Base-by-base conservation (phyloP, 345 rosid genomes). In the Stellera chamaejasme region DNA sequence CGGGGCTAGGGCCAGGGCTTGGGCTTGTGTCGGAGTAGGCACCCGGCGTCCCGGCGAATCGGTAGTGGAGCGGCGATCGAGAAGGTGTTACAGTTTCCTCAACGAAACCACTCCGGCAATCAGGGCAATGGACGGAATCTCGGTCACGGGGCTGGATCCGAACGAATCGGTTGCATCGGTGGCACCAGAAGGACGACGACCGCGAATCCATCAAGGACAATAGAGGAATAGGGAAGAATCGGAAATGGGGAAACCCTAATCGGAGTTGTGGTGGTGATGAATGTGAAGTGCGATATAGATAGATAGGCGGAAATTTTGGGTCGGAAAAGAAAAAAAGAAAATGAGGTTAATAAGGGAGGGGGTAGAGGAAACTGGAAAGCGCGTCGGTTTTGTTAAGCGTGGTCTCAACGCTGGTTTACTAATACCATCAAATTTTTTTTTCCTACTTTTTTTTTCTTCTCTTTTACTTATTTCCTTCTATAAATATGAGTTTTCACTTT, bases 141-240 rank as follows among this genome's bases (percentile, higher is more conserved):
- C 66, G 75, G 13, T 67, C 26, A 48, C 58, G 54, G 26, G 61
- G 52, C 72, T 72, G 60, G 43, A 71, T 15, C 64, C 66, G 50
- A 52, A 66, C 59, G 53, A 72, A 60, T 9, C 70, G 71, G 52
- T 67, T 75, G 70, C 90, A 84, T 55, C 82, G 69, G 67, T 84
- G 68, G 45, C 87, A 84, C 90, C 90, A 84, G 60, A 64, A 79
- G 9, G 84, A 73, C 4, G 72, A 71, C 59, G 69, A 66, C 13
- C 36, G 52, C 15, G 81, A 65, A 47, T 68, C 70, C 80, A 76
- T 76, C 13, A 15, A 55, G 32, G 42, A 15, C 5, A 41, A 19
- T 19, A 42, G 32, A 55, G 42, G 13, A 16, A 13, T 2, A 13
- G 12, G 4, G 27, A 43, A 0, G 26, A 11, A 52, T 46, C 15